Percentiles rank a stretch among this genome's conserved stretches.
Conservation (phyloP, 768 basidiomycete genomes). For the Tephrocybe sp. region DNA sequence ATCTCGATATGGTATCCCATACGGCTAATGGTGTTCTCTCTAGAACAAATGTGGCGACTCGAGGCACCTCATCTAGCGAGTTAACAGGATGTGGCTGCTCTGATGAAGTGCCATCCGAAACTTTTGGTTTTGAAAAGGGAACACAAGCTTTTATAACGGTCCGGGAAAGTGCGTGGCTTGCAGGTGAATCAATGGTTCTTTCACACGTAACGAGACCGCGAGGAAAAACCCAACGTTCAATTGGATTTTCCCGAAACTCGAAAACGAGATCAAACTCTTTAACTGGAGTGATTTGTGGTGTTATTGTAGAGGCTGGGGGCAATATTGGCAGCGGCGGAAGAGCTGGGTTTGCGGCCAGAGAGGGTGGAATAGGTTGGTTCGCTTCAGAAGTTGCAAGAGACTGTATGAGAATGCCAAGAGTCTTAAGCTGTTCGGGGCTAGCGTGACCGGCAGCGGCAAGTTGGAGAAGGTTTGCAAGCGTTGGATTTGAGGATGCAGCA, state of each 20-base stretch:
- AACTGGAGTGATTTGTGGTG: conserved; percentile 26
- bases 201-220: conserved; percentile 56
- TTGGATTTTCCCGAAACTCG: conserved; percentile 63
- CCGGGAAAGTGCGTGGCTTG: conserved; percentile 22
- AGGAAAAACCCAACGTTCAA: conserved; percentile 70
- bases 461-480: conserved; percentile 65
- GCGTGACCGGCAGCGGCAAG: conserved; percentile 64
- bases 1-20: conserved; percentile 59
- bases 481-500: conserved; percentile 67
- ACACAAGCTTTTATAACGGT: conserved; percentile 45
- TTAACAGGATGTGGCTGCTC: conserved; percentile 6
- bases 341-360: conserved; percentile 2
- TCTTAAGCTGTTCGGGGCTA: conserved; percentile 62
- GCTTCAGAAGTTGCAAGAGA: conserved; percentile 47
- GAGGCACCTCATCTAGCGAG: conserved; percentile 13
- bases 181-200: conserved; percentile 26
- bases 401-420: conserved; percentile 72
- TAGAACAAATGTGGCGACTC: conserved; percentile 47
- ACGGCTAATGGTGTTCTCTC: conserved; percentile 46
- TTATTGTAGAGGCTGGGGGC: conserved; percentile 3
- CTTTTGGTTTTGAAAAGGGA: conserved; percentile 34
- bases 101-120: not conserved
- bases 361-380: conserved; percentile 15
- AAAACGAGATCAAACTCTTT: conserved; percentile 74
- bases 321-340: conserved; percentile 13